phyloP scores from a whole-genome alignment of 306 rosid genomes.

The Delonix regia region DNA sequence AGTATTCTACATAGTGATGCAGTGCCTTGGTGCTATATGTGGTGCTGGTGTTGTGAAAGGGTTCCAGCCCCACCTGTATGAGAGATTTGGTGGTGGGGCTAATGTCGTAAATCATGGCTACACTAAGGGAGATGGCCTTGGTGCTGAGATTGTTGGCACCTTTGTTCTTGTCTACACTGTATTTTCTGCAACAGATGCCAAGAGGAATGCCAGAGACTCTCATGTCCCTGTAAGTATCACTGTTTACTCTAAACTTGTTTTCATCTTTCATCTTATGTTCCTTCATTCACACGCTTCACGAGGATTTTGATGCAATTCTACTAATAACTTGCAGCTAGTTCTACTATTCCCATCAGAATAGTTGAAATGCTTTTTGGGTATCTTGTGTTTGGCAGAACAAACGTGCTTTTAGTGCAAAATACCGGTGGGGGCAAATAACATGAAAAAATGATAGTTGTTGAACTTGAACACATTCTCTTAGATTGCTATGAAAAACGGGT shows the following conservation, averaged over 20 bases:
- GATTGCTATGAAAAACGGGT: no score
- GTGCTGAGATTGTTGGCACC: slow-evolving; percentile 88
- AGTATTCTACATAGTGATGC: slow-evolving; percentile 78
- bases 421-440: no score
- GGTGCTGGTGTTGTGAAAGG: slow-evolving; percentile 94
- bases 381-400: no score
- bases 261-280: no score
- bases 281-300: no score
- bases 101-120: slow-evolving; percentile 65
- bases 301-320: no score
- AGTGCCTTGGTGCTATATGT: slow-evolving; percentile 79
- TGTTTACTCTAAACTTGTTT: background rate
- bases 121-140: slow-evolving; percentile 89
- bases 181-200: slow-evolving; percentile 95
- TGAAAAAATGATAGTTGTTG: no score
- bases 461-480: no score
- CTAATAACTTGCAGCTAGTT: no score
- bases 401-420: no score
- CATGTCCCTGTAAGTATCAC: slow-evolving; percentile 76
- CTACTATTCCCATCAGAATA: no score
- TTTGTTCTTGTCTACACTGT: slow-evolving; percentile 91
- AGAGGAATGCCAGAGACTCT: slow-evolving; percentile 88
- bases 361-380: no score
- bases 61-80: slow-evolving; percentile 49
- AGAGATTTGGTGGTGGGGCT: slow-evolving; percentile 67